A percentile compares a stretch with the other conserved stretches of the same genome.
phyloP scores from a whole-genome alignment of 768 basidiomycete species.

The Macrolepiota fuliginosa region DNA sequence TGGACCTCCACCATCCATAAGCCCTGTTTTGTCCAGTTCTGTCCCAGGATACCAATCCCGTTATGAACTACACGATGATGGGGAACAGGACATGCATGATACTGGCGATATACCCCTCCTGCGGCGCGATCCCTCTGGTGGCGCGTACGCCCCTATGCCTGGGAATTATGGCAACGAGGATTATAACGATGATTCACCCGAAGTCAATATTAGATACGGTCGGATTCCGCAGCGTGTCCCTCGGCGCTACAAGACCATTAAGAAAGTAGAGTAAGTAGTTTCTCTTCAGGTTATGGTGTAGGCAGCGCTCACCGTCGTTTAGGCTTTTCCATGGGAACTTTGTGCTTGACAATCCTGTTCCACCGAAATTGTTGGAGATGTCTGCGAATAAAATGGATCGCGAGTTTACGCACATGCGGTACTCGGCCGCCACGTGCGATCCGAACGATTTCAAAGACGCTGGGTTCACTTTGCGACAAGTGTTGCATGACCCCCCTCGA shows the following conservation, averaged over 20 bases:
- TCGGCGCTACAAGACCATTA: conserved; percentile 89
- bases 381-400: conserved; percentile 75
- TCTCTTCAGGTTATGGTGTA: not conserved
- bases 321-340: conserved; percentile 92
- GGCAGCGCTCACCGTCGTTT: not conserved
- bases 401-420: conserved; percentile 95
- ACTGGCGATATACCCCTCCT: conserved; percentile 69
- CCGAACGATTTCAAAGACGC: conserved; percentile 86
- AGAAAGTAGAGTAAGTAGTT: conserved; percentile 76
- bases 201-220: conserved; percentile 79
- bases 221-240: conserved; percentile 89
- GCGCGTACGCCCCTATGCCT: conserved; percentile 28
- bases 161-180: conserved; percentile 43
- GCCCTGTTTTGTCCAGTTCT: conserved; percentile 12
- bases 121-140: conserved; percentile 37
- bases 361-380: conserved; percentile 86
- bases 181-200: conserved; percentile 19
- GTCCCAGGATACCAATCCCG: conserved; percentile 16
- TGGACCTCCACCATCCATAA: conserved; percentile 13
- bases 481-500: conserved; percentile 88
- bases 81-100: conserved; percentile 43
- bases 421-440: conserved; percentile 93
- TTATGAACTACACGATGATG: conserved; percentile 43
- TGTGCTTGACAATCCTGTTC: conserved; percentile 87
- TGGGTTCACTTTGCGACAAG: conserved; percentile 86